Base-by-base conservation (phyloP, 2,329 filamentous ascomycete species). In the Pseudovirgaria hyperparasitica region DNA sequence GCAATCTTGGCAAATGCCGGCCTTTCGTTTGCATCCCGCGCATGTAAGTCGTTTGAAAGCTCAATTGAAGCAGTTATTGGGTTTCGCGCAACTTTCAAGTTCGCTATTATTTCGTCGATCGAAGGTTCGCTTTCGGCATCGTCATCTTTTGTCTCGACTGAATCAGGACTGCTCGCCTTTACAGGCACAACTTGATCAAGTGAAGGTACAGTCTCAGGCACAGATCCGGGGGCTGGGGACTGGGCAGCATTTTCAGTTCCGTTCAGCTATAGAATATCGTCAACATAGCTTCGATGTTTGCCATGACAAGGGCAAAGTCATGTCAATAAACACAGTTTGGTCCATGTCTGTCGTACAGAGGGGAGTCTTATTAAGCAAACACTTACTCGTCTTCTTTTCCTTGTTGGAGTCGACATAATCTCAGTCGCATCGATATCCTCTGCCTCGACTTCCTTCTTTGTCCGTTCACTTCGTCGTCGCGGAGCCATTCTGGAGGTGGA, bases 1-100 rank as follows among this genome's bases (percentile, higher is more conserved):
- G 80, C 74, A 34, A 90, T 76, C 58, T 87, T 87, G 30, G 81
- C 82, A 50, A 82, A 90, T 19, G 82, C 82, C 5, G 59, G 55
- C 17, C 61, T 57, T 40, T 52, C 58, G 35, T 45, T 47, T 41
- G 49, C 59, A 45, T 46, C 52, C 34, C 41, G 42, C 25, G 46
- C 55, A 25, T 65, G 57, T 23, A 64, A 45, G 30, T 63, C 57
- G 31, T 68, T 62, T 2, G 65, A 63, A 38, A 72, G 77, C 24
- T 67, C 57, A 21, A 74, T 45, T 2, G 62, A 50, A n/a, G 65
- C 62, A 7, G 23, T 8, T 9, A 6, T 6, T 6, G 13, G 8
- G 23, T 13, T 25, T 7, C 12, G 14, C 9, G 23, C 23, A 7
- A 17, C 13, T 13, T 16, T 6, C 29, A 33, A 11, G 12, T 13